phyloP scores from a whole-genome alignment of 2,329 filamentous ascomycete genomes.

The Cadophora gregata region DNA sequence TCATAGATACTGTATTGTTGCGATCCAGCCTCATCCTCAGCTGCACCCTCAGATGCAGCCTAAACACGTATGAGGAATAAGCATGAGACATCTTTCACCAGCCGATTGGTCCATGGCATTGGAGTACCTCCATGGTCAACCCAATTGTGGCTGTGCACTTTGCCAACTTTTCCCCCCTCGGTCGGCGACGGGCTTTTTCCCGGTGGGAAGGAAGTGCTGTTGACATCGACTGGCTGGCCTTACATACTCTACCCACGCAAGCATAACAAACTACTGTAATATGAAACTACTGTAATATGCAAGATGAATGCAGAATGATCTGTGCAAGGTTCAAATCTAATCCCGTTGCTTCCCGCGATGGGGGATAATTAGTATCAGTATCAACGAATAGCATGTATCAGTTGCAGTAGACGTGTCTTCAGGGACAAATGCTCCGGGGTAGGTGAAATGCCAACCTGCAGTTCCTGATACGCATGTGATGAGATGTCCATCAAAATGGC shows the following conservation, averaged over 20 bases:
- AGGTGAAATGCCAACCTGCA: background rate
- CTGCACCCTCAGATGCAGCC: background rate
- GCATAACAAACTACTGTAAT: background rate
- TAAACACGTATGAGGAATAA: constrained; percentile 10
- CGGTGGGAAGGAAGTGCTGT: background rate
- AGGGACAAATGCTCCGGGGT: constrained; percentile 1
- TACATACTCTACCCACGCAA: no score
- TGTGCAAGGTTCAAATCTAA: constrained; percentile 3
- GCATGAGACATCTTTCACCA: background rate
- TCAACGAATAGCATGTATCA: constrained; percentile 15
- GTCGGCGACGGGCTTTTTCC: background rate
- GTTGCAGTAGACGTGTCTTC: constrained; percentile 10
- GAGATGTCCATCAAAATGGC: constrained; percentile 1
- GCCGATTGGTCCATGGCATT: background rate
- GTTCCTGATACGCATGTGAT: constrained; percentile 18
- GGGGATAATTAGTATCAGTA: background rate
- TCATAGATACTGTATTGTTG: constrained; percentile 24
- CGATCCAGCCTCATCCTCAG: constrained; percentile 9
- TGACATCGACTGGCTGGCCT: background rate
- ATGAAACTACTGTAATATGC: no score
- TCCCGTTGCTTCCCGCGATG: constrained; percentile 1
- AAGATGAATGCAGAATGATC: constrained; percentile 5
- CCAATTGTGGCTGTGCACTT: background rate
- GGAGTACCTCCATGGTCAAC: no score
- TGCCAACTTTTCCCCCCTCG: background rate